Base-by-base conservation (phyloP, 108 stramenopile genomes). In the Schizochytrium sp. region DNA sequence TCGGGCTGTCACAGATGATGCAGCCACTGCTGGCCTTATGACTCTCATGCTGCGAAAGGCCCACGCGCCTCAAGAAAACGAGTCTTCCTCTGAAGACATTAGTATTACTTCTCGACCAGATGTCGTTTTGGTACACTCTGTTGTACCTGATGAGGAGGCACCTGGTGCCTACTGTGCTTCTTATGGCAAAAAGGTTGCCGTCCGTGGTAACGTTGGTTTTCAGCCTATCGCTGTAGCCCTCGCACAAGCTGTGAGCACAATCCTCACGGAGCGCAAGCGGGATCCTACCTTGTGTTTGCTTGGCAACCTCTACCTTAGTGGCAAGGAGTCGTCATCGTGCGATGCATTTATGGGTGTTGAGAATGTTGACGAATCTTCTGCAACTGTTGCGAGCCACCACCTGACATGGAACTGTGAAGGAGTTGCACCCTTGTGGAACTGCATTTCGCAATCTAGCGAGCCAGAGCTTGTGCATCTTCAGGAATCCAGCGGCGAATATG, bases 51-150 rank as follows among this genome's bases (percentile, higher is more conserved):
- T 69, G 15, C 64, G 64, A 7, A 44, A 3, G 17, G 59, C 59
- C 28, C 19, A 17, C 19, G 59, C 59, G 59, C 59, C 59, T 1
- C 17, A n/a, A 17, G 59, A 60, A 60, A 60, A 17, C 17, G 1
- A 17, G 2, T 60, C 59, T 60, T 60, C 59, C 59, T n/a, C 19
- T n/a, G 59, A n/a, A 17, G 19, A 17, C 59, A n/a, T 69, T 0
- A 44, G 44, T 69, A 38, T 69, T 38, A 44, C 64, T 1, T 38
- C 12, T 15, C 64, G 64, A 44, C 64, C 64, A 8, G 64, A 69
- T 15, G 64, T 69, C 64, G 64, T 69, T 44, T 69, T 69, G 64
- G 64, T 69, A 44, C 64, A 69, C 64, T 69, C 64, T 38, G 64
- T 44, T 38, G 44, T 10, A 38, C 28, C 64, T 38, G 64, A 69